Evolutionary conservation across 208 protist genomes (phyloP).

Genomic region (Acanthamoeba culbertsoni): DNA sequence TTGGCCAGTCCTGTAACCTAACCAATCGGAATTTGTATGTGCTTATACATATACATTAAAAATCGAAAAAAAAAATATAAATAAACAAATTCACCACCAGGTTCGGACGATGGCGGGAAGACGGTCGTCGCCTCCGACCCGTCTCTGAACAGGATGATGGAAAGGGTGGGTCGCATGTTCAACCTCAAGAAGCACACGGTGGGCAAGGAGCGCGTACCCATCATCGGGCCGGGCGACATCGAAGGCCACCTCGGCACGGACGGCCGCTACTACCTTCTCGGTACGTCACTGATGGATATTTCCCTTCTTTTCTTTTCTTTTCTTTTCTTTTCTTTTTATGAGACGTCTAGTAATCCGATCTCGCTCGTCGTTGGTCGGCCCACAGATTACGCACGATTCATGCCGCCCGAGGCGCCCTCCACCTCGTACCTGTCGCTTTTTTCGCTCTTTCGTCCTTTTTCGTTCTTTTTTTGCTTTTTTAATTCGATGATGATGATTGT

Average conservation of each 20-base stretch:
- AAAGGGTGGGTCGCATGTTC: neutral
- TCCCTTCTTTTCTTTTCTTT: too few relatives aligned
- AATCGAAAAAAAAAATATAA: neutral
- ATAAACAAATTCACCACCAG: neutral
- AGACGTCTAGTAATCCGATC: too few relatives aligned
- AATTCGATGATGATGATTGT: too few relatives aligned
- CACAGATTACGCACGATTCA: conserved; percentile 22
- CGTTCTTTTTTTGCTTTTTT: too few relatives aligned
- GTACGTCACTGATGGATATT: neutral
- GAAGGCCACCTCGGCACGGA: conserved; percentile 38
- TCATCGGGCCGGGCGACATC: conserved; percentile 40
- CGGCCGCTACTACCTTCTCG: conserved; percentile 3
- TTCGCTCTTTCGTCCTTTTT: too few relatives aligned
- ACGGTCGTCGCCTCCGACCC: conserved; percentile 11
- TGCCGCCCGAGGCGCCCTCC: neutral
- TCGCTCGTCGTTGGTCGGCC: too few relatives aligned
- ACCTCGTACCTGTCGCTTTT: neutral
- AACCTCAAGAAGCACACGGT: conserved; percentile 57
- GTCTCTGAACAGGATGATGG: neutral
- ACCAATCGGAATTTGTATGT: too few relatives aligned
- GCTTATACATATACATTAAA: neutral
- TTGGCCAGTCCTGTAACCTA: too few relatives aligned
- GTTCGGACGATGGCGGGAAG: conserved; percentile 26
- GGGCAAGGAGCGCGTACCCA: neutral
- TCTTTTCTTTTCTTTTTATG: too few relatives aligned